Conservation (phyloP, 495 filamentous ascomycete species). For the Lophiostoma macrostomum region DNA sequence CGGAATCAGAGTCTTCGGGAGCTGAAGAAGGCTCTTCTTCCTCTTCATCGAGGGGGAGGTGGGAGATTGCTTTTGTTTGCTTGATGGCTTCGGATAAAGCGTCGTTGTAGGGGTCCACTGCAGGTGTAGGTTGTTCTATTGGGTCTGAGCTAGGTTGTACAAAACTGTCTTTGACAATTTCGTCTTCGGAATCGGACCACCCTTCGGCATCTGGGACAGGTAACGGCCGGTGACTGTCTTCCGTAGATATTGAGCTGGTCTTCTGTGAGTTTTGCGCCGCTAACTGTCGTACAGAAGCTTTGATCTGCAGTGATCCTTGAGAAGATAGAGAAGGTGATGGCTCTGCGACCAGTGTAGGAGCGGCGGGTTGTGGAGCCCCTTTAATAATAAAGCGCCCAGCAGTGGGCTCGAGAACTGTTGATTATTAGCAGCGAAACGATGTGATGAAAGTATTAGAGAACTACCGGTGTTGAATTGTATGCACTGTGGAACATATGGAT, state of each 20-base stretch:
- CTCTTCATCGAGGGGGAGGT: constrained; percentile 46
- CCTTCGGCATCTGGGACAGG: neutral
- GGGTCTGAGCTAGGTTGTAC: neutral
- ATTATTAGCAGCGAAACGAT: no score
- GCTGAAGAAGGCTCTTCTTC: constrained; percentile 25
- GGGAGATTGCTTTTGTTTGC: constrained; percentile 51
- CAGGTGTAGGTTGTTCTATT: neutral
- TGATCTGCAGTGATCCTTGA: constrained; percentile 32
- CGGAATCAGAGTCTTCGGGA: constrained; percentile 12
- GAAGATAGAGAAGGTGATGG: constrained; percentile 4
- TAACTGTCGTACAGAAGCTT: constrained; percentile 22
- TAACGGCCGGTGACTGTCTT: neutral
- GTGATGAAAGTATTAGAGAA: no score
- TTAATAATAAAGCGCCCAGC: constrained; percentile 43
- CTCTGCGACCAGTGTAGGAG: neutral
- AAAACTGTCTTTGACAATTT: constrained; percentile 9
- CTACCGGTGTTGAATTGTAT: constrained; percentile 46
- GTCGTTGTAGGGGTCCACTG: constrained; percentile 40
- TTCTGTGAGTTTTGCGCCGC: neutral
- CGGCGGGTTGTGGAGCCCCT: constrained; percentile 33
- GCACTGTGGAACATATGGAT: constrained; percentile 77
- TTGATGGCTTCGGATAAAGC: constrained; percentile 58
- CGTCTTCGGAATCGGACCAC: neutral
- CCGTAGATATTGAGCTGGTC: constrained; percentile 4
- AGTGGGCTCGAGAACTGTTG: constrained; percentile 12